phyloP scores from a whole-genome alignment of 208 protist genomes.

The Wallacemonas rigidus region DNA sequence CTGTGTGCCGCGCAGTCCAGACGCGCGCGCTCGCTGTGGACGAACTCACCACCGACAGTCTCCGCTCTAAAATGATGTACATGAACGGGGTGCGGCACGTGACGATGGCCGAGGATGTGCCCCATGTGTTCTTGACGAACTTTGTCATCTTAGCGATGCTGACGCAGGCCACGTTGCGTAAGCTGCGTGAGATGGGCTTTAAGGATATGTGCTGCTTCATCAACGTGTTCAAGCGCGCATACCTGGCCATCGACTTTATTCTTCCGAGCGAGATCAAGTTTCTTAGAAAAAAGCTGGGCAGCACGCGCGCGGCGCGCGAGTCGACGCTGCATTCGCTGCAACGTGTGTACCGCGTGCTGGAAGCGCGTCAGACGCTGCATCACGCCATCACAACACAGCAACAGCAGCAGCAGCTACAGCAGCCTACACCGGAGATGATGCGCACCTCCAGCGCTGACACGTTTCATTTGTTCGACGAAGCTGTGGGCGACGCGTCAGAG shows the following conservation, averaged over 20 bases:
- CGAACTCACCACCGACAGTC: constrained; percentile 31
- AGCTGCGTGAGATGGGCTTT: constrained; percentile 26
- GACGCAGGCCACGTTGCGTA: constrained; percentile 48
- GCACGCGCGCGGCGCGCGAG: constrained; percentile 10
- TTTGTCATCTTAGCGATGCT: constrained; percentile 66
- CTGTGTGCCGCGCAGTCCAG: neutral
- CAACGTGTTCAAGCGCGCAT: constrained; percentile 39
- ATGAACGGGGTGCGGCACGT: constrained; percentile 44
- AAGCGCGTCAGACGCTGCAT: constrained; percentile 23
- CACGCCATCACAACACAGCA: constrained; percentile 7
- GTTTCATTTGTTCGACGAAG: neutral
- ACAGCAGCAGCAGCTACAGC: constrained; percentile 21
- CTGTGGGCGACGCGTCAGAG: neutral
- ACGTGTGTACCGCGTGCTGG: constrained; percentile 25
- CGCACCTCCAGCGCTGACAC: neutral
- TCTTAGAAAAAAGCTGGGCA: constrained; percentile 4
- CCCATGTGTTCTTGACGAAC: constrained; percentile 55
- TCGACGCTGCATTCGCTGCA: constrained; percentile 27
- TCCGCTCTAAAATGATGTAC: constrained; percentile 43
- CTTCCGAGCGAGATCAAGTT: constrained; percentile 18
- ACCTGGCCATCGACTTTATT: constrained; percentile 23
- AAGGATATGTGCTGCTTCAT: constrained; percentile 39
- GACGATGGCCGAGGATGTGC: constrained; percentile 40
- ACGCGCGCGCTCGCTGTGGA: constrained; percentile 44
- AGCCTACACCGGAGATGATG: neutral